Base-by-base conservation (phyloP, 768 basidiomycete genomes). In the Tricholoma furcatifolium region DNA sequence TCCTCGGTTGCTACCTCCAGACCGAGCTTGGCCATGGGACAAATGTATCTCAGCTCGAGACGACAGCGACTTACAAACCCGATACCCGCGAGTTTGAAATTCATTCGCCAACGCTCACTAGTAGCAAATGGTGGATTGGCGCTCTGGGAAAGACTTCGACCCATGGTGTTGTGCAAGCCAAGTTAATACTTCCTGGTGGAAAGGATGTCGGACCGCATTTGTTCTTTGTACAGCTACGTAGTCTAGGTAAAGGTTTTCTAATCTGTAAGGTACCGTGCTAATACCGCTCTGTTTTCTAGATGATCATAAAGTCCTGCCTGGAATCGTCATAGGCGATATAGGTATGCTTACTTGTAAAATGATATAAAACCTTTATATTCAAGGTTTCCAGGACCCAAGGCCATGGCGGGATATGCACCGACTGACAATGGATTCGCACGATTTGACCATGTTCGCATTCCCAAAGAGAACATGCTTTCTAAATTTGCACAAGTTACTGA, bases 101-200 rank as follows among this genome's bases (percentile, higher is more conserved):
- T 34, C 77, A 91, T 61, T 87, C 87, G 1, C 89, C 90, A 0
- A 84, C 84, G 0, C 59, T 89, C 20, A 87, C 87, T 1, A 87
- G 85, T 55, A 81, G 74, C 56, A 92, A 92, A 64, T 92, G 88
- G 88, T 92, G 89, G 90, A 80, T 88, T 49, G 88, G 89, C 7
- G 84, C 75, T 5, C 70, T 88, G 12, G 88, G 83, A 0, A 84
- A 82, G 68, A 85, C 83, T 0, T 81, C 88, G 0, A 89, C 87
- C 0, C 87, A 90, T 62, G 87, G 87, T 4, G 78, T 88, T 12
- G 80, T 91, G 0, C 88, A 90, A 65, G 88, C 90, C 3, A 84
- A 85, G 63, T 71, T 92, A 9, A 80, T 87, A 34, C 70, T 90
- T 0, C 83, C 84, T 0, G 74, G 67, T 1, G 83, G 80, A 15